Evolutionary conservation across 2,329 filamentous ascomycete genomes (phyloP).

Genomic region (Westerdykella sp.): DNA sequence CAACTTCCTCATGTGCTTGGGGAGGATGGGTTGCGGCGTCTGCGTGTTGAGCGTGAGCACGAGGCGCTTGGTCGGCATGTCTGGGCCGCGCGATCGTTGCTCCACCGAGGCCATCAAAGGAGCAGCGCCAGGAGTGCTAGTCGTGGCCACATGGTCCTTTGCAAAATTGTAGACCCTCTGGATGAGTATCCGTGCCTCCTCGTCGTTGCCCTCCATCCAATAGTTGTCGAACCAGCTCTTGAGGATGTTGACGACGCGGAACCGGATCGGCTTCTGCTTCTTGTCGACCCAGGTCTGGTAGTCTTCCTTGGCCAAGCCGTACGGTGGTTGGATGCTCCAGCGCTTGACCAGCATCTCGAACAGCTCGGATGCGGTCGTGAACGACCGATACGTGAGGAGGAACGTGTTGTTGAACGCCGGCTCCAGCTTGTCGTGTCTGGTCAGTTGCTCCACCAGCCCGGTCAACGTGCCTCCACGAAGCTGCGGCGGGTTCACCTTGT

Average conservation of each 20-base stretch:
- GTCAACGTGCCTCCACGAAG: constrained; percentile 85
- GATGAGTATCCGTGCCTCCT: constrained; percentile 76
- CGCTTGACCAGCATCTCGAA: constrained; percentile 89
- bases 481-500: constrained; percentile 65
- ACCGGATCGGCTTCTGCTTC: constrained; percentile 93
- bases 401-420: constrained; percentile 97
- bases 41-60: constrained; percentile 79
- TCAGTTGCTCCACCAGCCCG: constrained; percentile 89
- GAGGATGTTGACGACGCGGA: constrained; percentile 93
- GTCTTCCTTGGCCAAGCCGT: constrained; percentile 67
- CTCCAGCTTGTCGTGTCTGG: constrained; percentile 90
- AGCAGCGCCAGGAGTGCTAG: constrained; percentile 81
- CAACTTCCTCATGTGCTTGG: constrained; percentile 99
- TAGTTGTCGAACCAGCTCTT: constrained; percentile 99
- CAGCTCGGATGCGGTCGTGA: constrained; percentile 81
- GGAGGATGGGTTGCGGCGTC: constrained; percentile 81
- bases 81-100: constrained; percentile 80
- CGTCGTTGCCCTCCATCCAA: constrained; percentile 94
- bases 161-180: constrained; percentile 87
- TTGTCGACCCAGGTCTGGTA: constrained; percentile 84
- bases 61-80: constrained; percentile 76
- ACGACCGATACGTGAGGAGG: constrained; percentile 91
- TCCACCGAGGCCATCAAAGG: constrained; percentile 83
- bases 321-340: constrained; percentile 87
- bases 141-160: constrained; percentile 84